Evolutionary conservation across 768 basidiomycete species (phyloP).

Genomic region (Cyathus striatus): DNA sequence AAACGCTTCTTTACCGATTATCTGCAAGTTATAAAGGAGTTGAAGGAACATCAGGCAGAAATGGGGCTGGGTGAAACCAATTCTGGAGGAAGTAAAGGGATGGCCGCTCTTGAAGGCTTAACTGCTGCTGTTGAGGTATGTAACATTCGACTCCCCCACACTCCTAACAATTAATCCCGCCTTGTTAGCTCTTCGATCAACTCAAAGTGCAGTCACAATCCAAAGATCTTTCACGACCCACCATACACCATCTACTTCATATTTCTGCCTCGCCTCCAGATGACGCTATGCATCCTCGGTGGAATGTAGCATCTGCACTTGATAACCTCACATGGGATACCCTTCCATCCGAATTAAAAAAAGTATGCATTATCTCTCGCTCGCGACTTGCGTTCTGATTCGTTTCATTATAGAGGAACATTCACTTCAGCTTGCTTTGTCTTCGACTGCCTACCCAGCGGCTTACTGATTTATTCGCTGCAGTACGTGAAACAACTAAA

Average conservation of each 20-base stretch:
- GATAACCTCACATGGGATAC: conserved; percentile 58
- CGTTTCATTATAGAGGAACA: background rate
- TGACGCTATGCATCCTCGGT: conserved; percentile 43
- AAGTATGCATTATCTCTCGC: conserved; percentile 36
- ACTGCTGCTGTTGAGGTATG: conserved; percentile 67
- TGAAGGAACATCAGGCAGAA: background rate
- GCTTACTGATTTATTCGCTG: background rate
- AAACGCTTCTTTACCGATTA: conserved; percentile 7
- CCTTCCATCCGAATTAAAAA: conserved; percentile 55
- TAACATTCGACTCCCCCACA: background rate
- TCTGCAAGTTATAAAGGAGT: background rate
- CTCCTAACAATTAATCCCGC: background rate
- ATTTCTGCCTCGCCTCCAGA: conserved; percentile 57
- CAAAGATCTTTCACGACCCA: conserved; percentile 10
- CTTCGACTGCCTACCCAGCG: background rate
- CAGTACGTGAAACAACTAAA: background rate
- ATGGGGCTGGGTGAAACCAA: conserved; percentile 52
- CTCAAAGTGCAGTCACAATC: conserved; percentile 16
- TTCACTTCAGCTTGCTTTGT: background rate
- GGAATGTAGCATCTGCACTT: conserved; percentile 41
- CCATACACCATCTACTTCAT: conserved; percentile 51
- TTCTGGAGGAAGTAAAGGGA: conserved; percentile 42
- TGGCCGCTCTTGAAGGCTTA: conserved; percentile 69
- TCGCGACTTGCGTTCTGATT: too few species aligned
- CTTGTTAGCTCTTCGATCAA: conserved; percentile 35